A percentile compares a stretch with the other conserved stretches of the same genome.
These are phyloP conservation scores for Pythium phragmitis DNA, from an alignment of 352 stramenopile species.

Conservation along the genomic window DNA sequence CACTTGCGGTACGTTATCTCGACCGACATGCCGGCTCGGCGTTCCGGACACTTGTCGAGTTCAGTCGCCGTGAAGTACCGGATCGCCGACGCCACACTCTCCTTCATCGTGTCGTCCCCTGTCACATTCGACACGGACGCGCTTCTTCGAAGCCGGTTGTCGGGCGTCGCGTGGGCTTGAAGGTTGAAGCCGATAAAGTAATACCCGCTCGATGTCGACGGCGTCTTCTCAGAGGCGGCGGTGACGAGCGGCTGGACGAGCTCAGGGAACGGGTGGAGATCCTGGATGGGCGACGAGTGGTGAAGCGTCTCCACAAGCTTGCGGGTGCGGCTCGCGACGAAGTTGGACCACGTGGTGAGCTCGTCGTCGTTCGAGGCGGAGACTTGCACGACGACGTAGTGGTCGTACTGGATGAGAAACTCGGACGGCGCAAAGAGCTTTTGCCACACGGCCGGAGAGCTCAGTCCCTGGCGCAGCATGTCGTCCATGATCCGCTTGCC, in stretches of 20 bases:
- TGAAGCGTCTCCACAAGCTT: slow-evolving; percentile 84
- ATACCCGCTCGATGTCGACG: slow-evolving; percentile 35
- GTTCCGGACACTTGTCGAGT: slow-evolving; percentile 52
- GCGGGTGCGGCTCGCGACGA: slow-evolving; percentile 78
- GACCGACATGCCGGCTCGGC: slow-evolving; percentile 52
- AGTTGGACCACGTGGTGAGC: slow-evolving; percentile 66
- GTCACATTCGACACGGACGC: background rate
- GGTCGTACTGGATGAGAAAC: slow-evolving; percentile 82
- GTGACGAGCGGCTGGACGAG: slow-evolving; percentile 36
- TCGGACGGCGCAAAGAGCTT: slow-evolving; percentile 76
- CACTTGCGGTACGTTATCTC: slow-evolving; percentile 63
- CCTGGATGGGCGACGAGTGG: slow-evolving; percentile 52
- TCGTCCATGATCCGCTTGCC: slow-evolving; percentile 79
- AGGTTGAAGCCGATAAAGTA: slow-evolving; percentile 78
- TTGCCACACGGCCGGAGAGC: slow-evolving; percentile 66
- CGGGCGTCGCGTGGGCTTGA: slow-evolving; percentile 11
- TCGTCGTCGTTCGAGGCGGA: slow-evolving; percentile 51
- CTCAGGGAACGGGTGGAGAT: slow-evolving; percentile 72
- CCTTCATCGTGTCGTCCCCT: slow-evolving; percentile 28
- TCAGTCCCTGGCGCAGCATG: slow-evolving; percentile 58
- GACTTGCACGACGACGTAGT: slow-evolving; percentile 76
- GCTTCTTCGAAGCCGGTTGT: slow-evolving; percentile 1
- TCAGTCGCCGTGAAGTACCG: slow-evolving; percentile 84
- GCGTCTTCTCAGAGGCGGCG: background rate
- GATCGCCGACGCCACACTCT: slow-evolving; percentile 52